phyloP scores from a whole-genome alignment of 257 asterid species.

The Lycium barbarum region DNA sequence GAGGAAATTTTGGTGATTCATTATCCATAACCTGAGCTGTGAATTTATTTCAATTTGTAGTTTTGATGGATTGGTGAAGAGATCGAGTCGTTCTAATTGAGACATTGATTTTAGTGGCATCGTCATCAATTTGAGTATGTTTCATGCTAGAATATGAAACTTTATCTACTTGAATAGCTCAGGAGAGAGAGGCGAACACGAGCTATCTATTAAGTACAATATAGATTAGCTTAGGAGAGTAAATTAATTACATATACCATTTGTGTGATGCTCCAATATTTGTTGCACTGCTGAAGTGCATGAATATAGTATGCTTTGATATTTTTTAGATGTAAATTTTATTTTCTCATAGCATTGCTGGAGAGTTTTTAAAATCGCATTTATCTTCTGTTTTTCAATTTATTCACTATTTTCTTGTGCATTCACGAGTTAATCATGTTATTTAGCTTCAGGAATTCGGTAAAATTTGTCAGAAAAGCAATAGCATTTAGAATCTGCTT shows the following conservation, averaged over 20 bases:
- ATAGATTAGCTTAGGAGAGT: not conserved
- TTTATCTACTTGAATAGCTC: not conserved
- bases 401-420: not conserved
- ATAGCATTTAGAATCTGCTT: not conserved
- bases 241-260: not conserved
- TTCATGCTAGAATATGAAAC: not conserved
- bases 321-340: not conserved
- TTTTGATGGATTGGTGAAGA: constrained; percentile 6
- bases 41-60: not conserved
- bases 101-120: not conserved
- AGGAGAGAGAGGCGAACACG: not conserved
- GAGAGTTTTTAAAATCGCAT: not conserved
- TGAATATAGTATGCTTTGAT: not conserved
- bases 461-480: not conserved
- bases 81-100: not conserved
- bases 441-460: not conserved
- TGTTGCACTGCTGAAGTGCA: not conserved
- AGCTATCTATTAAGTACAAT: not conserved
- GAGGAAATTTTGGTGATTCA: not conserved
- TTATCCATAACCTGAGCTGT: not conserved
- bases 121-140: not conserved
- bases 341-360: not conserved
- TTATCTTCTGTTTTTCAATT: not conserved
- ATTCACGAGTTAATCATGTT: not conserved
- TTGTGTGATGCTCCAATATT: not conserved